Evolutionary conservation across 2,329 filamentous ascomycete species (phyloP), one percentile per base, ranked within the genome.

Genomic region (Allantophomopsis cytisporea): DNA sequence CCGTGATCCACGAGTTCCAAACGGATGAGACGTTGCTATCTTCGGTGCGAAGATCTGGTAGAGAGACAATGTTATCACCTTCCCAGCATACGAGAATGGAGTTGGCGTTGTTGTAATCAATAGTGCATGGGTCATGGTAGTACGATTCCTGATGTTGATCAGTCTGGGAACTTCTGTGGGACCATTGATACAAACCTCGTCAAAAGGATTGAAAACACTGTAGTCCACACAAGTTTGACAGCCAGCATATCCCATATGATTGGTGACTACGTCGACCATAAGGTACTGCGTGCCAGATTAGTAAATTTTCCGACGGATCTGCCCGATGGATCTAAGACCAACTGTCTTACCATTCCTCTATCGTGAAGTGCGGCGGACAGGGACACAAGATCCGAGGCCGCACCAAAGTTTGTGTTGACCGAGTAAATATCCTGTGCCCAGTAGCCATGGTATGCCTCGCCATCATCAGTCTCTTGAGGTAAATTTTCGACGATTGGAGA

Each of bases 221-320:
- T 54, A 58, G 16, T 58, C 59, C 31, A 60, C 56, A 44, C 60
- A 58, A 37, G 57, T 59, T 2, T 43, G 48, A 21, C 44, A 48
- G 4, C 47, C 45, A 13, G 45, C 35, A 37, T 48, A 51, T 21
- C 53, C 61, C 57, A 64, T 60, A 41, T 71, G 64, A 49, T 71
- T 71, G 31, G 65, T 60, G 8, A 70, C 66, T 2, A 67, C 60
- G 44, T 71, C 68, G 35, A 69, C 58, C 67, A 71, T 69, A 10
- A 72, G 46, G 44, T 64, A 69, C 39, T 41, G 15, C n/a, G n/a
- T 28, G 28, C 11, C 10, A 8, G 10, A 12, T 28, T 28, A 28
- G 23, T 28, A 28, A 12, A n/a, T 11, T 39, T 34, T 33, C 20
- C 10, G 13, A 28, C 14, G 12, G 14, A n/a, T 21, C 20, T 33